Evolutionary conservation across 257 asterid genomes (phyloP), one percentile per base, ranked within the genome.

Genomic region (Plantago elongata): DNA sequence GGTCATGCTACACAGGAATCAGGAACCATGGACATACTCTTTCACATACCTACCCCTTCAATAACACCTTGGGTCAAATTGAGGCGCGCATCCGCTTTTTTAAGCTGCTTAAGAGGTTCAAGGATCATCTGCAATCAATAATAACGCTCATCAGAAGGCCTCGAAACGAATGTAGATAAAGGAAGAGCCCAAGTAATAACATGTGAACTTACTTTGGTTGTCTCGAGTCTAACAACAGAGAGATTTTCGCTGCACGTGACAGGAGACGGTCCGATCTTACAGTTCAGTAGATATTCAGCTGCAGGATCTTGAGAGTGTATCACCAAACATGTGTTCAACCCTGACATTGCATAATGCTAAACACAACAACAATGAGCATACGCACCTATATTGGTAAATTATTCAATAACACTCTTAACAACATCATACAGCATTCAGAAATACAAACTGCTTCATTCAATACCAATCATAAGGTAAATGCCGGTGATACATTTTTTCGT

Each of bases 41-140:
- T 71, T 69, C 61, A 84, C 90, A 68, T 79, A 84, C 94, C 95
- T 77, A 92, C 99, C 96, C 90, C 96, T 84, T 87, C 96, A 61
- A 92, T 91, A 80, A 90, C 85, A 75, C 96, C 99, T 77, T 92
- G 99, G 29, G 99, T 89, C 84, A 92, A 63, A 76, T 89, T 86
- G 57, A 92, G 84, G 52, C 78, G 91, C 5, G 84, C 84, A 80
- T 92, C 99, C 29, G 99, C 95, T 69, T 92, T 85, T 84, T 89
- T 92, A 60, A 92, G 81, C 57, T 70, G 75, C 74, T 80, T 79
- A 70, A 92, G 96, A 60, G 97, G 96, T 72, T 84, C 97, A 18
- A 89, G 90, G 44, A 92, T 83, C 97, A 92, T 92, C 99, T 92
- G 95, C 77, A 46, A 11, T 59, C 9, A 54, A 61, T 14, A 54